Evolutionary conservation across 441 rosid genomes (phyloP), one percentile per base, ranked within the genome.

Genomic region (Macaranga tanarius): DNA sequence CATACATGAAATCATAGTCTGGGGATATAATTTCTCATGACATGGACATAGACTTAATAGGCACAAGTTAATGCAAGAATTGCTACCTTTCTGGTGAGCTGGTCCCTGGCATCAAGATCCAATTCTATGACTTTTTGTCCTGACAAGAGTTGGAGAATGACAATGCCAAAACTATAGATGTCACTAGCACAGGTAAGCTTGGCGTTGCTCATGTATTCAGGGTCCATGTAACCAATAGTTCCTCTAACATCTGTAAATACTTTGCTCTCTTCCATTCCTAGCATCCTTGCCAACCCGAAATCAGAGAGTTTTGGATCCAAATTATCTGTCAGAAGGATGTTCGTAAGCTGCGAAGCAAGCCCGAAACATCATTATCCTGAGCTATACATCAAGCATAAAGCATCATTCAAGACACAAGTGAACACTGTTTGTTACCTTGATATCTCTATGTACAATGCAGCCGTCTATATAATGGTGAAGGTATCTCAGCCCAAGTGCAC

Each of bases 181-280:
- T 88, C 95, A 72, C 95, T 88, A 1, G 92, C 90, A 74, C 84
- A 72, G 0, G 95, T 88, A 28, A 86, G 84, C 80, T 85, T 88
- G 51, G 95, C 87, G 62, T 87, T 86, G 83, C 69, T 88, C 85
- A 88, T 84, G 77, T 90, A 90, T 73, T 88, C 89, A 1, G 92
- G 90, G 72, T 90, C 95, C 95, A 90, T 85, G 67, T 90, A 88
- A 1, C 92, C 92, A 54, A 90, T 83, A 15, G 89, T 90, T 78
- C 92, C 92, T 75, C 95, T 82, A 20, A 90, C 92, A 67, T 88
- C 87, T 2, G 90, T 90, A 60, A 90, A 90, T 42, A 83, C 90
- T 78, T 88, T 88, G 82, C 84, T 87, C 81, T 88, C 88, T 76
- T 90, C 89, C 81, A 86, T 82, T 44, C 90, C 90, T 23, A 88